Percentiles rank a stretch among this genome's conserved stretches.
These are phyloP conservation scores for Poronia punctata DNA, from an alignment of 495 filamentous ascomycete species.

Conservation along the genomic window DNA sequence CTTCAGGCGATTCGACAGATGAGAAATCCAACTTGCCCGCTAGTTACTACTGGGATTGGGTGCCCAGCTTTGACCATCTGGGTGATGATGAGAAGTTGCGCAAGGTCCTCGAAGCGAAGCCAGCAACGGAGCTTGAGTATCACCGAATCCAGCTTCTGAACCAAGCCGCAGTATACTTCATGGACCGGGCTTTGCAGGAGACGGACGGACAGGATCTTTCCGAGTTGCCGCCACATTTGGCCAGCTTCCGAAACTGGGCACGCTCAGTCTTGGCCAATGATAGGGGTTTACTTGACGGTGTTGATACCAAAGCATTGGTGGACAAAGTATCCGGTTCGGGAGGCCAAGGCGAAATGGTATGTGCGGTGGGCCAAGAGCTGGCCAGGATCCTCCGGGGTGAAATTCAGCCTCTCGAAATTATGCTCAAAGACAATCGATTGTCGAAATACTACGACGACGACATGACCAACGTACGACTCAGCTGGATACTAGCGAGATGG, in stretches of 20 bases:
- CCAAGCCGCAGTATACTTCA: slow-evolving; percentile 4
- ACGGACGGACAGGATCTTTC: slow-evolving; percentile 3
- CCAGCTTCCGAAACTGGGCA: slow-evolving; percentile 4
- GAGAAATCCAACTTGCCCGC: slow-evolving; percentile 4
- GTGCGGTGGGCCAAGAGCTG: slow-evolving; percentile 24
- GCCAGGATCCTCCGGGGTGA: slow-evolving; percentile 27
- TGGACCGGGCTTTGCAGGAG: slow-evolving; percentile 4
- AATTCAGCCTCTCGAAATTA: slow-evolving; percentile 27
- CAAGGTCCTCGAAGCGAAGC: no score
- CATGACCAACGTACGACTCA: background rate
- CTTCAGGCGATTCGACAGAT: background rate
- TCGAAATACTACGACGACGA: background rate
- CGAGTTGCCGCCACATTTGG: slow-evolving; percentile 2
- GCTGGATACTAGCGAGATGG: background rate
- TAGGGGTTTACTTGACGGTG: background rate
- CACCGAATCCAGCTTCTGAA: background rate
- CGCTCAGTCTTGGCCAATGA: background rate
- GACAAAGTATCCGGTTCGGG: background rate
- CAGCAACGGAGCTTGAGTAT: slow-evolving; percentile 3
- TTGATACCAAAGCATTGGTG: background rate
- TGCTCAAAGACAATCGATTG: slow-evolving; percentile 14
- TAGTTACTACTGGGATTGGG: slow-evolving; percentile 5
- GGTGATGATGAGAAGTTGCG: background rate
- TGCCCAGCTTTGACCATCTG: no score
- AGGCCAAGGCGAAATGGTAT: slow-evolving; percentile 10